Evolutionary conservation across 2,329 filamentous ascomycete species (phyloP), one percentile per base, ranked within the genome.

Genomic region (Penicillium rolfsii): DNA sequence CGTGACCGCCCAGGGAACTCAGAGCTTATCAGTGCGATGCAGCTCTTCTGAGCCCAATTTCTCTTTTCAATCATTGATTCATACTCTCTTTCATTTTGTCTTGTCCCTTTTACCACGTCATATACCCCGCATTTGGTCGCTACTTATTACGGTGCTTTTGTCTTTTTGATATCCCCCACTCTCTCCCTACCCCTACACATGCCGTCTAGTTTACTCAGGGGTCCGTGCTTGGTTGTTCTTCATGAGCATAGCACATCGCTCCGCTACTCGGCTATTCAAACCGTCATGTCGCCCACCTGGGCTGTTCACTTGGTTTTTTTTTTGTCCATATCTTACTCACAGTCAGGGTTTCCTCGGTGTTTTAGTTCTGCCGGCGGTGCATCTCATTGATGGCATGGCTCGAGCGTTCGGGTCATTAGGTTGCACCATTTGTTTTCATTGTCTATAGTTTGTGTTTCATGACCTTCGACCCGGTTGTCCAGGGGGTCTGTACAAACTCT

Each of bases 1-100:
- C 73, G 78, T 43, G 77, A 79, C 60, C 75, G 76, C 38, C 73
- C 74, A 12, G 66, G 67, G 35, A 71, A 71, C 38, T 61, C 70
- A 12, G 73, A 77, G 43, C 64, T 74, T 45, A 68, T 76, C 55
- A 70, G 73, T 36, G 58, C 72, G 30, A 72, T 72, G 60, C 69
- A 70, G 55, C 73, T 78, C 41, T 77, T 78, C 52, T 78, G 64
- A 71, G 53, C 30, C 24, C 35, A n/a, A 5, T 7, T 7, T 22
- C 19, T 49, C 30, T 26, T 30, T 35, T 7, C n/a, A 19, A n/a
- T 46, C 11, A 7, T 52, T 48, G 12, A 53, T 36, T 30, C 48
- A 43, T 16, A 52, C 14, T 56, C 41, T 43, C 40, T 45, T 49
- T 50, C 28, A 38, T 55, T 40, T 46, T 19, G 49, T 56, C 59